Evolutionary conservation across 345 rosid genomes (phyloP).

Genomic region (Lepidium aucheri): DNA sequence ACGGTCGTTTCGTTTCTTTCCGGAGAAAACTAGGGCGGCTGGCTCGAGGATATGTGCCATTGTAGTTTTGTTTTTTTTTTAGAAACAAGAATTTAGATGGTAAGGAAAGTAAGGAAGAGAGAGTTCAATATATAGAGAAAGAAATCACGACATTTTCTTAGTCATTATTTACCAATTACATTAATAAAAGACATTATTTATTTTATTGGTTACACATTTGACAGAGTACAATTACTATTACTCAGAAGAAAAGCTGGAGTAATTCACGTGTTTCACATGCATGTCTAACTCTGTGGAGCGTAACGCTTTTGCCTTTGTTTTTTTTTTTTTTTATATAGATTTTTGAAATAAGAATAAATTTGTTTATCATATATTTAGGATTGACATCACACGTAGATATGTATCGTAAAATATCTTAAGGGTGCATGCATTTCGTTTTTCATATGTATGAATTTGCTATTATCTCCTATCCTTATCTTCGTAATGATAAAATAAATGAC

Average conservation of each 20-base stretch:
- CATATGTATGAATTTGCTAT: not conserved
- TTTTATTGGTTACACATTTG: not conserved
- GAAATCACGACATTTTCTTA: not conserved
- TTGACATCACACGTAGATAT: not conserved
- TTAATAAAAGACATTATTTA: not conserved
- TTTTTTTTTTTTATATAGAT: not conserved
- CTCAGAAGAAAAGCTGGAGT: not conserved
- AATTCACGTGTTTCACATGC: not conserved
- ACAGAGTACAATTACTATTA: not conserved
- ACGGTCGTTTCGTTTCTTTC: slow-evolving; percentile 44
- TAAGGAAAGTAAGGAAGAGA: not conserved
- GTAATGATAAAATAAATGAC: not conserved
- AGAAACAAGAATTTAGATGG: not conserved
- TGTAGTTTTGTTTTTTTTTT: not conserved
- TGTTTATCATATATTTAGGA: no score
- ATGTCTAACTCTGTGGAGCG: not conserved
- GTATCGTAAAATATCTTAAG: no score
- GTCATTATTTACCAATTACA: not conserved
- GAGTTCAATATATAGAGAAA: not conserved
- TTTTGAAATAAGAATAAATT: not conserved
- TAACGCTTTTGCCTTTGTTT: not conserved
- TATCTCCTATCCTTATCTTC: not conserved
- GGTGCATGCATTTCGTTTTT: not conserved
- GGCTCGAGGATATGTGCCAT: slow-evolving; percentile 39
- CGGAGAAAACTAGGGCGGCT: slow-evolving; percentile 27